Evolutionary conservation across 2,329 filamentous ascomycete genomes (phyloP).

Genomic region (Aspergillus calidoustus): DNA sequence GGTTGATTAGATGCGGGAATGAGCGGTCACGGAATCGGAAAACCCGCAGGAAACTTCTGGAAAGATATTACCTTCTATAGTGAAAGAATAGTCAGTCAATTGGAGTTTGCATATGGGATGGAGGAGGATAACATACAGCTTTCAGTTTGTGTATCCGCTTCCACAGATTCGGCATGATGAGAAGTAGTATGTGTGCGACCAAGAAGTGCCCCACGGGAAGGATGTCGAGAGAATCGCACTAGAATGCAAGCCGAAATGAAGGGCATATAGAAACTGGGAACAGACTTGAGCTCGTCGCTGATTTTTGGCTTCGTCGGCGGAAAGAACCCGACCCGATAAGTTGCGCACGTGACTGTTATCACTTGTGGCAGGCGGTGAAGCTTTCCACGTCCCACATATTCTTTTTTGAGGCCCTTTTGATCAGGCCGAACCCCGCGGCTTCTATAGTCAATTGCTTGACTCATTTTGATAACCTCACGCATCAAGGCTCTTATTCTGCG

Average conservation of each 20-base stretch:
- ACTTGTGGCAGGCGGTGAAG: constrained; percentile 24
- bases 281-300: constrained; percentile 20
- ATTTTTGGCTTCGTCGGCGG: constrained; percentile 29
- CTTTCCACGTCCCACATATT: constrained; percentile 26
- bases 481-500: constrained; percentile 24
- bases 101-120: not conserved
- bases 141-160: constrained; percentile 76
- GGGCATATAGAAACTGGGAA: constrained; percentile 5
- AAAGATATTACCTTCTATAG: constrained; percentile 8
- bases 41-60: not conserved
- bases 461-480: constrained; percentile 15
- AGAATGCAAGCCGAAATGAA: not conserved
- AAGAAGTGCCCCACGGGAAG: not conserved
- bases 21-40: not conserved
- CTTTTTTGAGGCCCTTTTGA: constrained; percentile 23
- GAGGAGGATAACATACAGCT: constrained; percentile 55
- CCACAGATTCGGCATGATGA: constrained; percentile 52
- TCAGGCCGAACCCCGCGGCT: constrained; percentile 26
- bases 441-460: constrained; percentile 15
- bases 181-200: not conserved
- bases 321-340: constrained; percentile 27
- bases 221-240: not conserved
- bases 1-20: not conserved
- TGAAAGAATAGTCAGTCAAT: constrained; percentile 5
- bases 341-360: constrained; percentile 23